Evolutionary conservation across 495 filamentous ascomycete genomes (phyloP).

Genomic region (Tricharina praecox): DNA sequence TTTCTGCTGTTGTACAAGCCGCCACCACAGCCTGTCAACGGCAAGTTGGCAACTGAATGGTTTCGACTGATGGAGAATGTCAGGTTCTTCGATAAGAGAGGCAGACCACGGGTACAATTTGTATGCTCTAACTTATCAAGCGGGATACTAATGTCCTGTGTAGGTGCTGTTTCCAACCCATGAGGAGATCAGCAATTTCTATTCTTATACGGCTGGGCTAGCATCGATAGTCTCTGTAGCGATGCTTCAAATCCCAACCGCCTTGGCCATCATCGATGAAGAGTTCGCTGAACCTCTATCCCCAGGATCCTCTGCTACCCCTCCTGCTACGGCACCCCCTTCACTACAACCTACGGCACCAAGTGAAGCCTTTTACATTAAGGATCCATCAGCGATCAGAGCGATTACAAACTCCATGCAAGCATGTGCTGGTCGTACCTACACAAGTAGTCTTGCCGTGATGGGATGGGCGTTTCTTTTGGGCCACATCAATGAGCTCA

Average conservation of each 20-base stretch:
- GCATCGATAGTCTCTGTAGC: constrained; percentile 55
- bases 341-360: constrained; percentile 6
- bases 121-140: background rate
- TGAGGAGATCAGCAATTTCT: constrained; percentile 36
- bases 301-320: constrained; percentile 17
- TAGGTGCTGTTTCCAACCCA: constrained; percentile 25
- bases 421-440: constrained; percentile 9
- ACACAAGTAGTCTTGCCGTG: constrained; percentile 10
- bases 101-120: background rate
- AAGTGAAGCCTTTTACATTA: constrained; percentile 21
- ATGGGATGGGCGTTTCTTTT: constrained; percentile 19
- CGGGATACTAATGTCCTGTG: constrained; percentile 6
- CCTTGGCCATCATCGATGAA: constrained; percentile 28
- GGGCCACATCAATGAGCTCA: constrained; percentile 16
- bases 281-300: constrained; percentile 24
- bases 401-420: constrained; percentile 17
- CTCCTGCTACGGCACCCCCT: constrained; percentile 19
- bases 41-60: constrained; percentile 50
- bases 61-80: constrained; percentile 46
- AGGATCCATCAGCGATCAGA: constrained; percentile 16
- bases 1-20: constrained; percentile 50
- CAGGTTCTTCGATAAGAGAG: constrained; percentile 10
- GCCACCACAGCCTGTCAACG: constrained; percentile 35
- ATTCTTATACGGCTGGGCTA: constrained; percentile 47
- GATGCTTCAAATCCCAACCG: constrained; percentile 47